Evolutionary conservation across 2,329 filamentous ascomycete genomes (phyloP).

Genomic region (Chrysoporthe deuterocubensis): DNA sequence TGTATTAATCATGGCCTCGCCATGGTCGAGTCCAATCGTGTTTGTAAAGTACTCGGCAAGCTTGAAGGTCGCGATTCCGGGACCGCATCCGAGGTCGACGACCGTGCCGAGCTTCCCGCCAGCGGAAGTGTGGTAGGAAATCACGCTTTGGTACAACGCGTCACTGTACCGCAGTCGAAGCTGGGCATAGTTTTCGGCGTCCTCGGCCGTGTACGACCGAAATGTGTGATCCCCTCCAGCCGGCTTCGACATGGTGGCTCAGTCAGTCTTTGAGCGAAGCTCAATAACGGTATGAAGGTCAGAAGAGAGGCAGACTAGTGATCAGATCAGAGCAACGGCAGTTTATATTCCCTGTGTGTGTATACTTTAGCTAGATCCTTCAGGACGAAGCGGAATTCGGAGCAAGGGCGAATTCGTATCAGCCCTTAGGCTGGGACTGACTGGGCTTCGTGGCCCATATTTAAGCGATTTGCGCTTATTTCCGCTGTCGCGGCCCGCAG

Average conservation of each 20-base stretch:
- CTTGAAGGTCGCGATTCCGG: slow-evolving; percentile 52
- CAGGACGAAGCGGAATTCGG: background rate
- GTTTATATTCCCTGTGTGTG: background rate
- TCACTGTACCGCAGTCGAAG: slow-evolving; percentile 48
- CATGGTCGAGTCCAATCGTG: slow-evolving; percentile 55
- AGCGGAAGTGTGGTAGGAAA: slow-evolving; percentile 50
- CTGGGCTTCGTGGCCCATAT: background rate
- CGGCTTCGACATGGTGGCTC: slow-evolving; percentile 7
- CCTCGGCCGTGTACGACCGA: slow-evolving; percentile 46
- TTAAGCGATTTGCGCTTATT: slow-evolving; percentile 9
- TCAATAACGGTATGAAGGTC: no score
- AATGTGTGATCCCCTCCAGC: slow-evolving; percentile 47
- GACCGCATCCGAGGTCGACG: slow-evolving; percentile 62
- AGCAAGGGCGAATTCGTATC: background rate
- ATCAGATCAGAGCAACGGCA: no score
- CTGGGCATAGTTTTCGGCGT: slow-evolving; percentile 50
- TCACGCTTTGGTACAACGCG: slow-evolving; percentile 50
- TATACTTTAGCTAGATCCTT: background rate
- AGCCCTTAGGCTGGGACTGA: background rate
- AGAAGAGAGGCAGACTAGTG: no score
- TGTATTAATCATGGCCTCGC: slow-evolving; percentile 55
- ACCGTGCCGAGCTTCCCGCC: slow-evolving; percentile 48
- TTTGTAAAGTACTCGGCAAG: slow-evolving; percentile 51
- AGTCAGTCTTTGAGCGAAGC: no score
- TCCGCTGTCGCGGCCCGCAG: background rate